Conservation (phyloP, 768 basidiomycete species). For the Pisolithus albus region DNA sequence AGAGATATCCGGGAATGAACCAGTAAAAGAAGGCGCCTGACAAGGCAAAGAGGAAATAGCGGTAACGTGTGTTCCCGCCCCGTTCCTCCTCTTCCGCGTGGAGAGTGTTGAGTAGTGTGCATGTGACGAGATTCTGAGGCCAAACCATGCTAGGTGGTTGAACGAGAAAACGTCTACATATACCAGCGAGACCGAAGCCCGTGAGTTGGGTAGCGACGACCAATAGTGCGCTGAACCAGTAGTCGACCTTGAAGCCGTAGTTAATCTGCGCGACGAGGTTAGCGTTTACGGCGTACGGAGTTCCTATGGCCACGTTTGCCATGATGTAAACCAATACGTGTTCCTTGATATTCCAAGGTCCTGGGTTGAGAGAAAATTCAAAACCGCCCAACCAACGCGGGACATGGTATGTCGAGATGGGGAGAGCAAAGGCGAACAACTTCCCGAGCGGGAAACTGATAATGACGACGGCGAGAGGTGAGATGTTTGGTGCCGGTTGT, state of each 20-base stretch:
- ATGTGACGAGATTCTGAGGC: constrained; percentile 91
- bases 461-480: constrained; percentile 79
- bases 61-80: constrained; percentile 64
- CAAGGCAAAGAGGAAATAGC: constrained; percentile 69
- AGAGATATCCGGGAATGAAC: constrained; percentile 91
- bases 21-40: constrained; percentile 74
- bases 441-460: constrained; percentile 90
- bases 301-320: constrained; percentile 75
- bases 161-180: constrained; percentile 85
- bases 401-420: constrained; percentile 71
- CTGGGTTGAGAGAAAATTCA: constrained; percentile 82
- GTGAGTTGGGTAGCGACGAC: constrained; percentile 90
- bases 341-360: constrained; percentile 98
- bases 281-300: constrained; percentile 81
- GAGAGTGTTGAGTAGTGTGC: constrained; percentile 92
- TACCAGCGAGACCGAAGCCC: constrained; percentile 88
- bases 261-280: constrained; percentile 75
- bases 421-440: constrained; percentile 71
- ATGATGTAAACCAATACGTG: constrained; percentile 91
- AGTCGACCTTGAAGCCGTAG: constrained; percentile 59
- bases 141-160: constrained; percentile 99
- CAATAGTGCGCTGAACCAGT: constrained; percentile 77
- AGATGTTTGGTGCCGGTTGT: constrained; percentile 75
- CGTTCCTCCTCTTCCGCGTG: constrained; percentile 77
- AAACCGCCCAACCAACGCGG: constrained; percentile 42